Base-by-base conservation (phyloP, 495 filamentous ascomycete species). In the Lindgomyces ingoldianus region DNA sequence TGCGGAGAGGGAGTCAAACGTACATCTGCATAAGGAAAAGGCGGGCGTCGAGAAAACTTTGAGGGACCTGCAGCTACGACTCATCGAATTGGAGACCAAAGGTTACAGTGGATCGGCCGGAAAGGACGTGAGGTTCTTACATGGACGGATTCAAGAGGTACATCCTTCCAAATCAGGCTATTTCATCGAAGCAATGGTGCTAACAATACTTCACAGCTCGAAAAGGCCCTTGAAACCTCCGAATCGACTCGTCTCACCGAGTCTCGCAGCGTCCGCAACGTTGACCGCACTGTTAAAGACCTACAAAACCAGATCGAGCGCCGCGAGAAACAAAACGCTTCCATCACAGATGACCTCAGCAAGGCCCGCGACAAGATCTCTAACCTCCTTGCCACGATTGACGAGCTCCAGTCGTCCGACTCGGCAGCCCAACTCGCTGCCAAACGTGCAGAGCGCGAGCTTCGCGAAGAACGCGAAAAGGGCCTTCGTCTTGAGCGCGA, bases 121-220 rank as follows among this genome's bases (percentile, higher is more conserved):
- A 71, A 91, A 97, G 62, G 94, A 98, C 75, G 91, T 98, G 63
- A 86, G 92, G 64, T 98, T 98, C 81, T 78, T 98, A 73, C 89
- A 96, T 78, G 91, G 92, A 67, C 85, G 94, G 41, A 89, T 98
- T 66, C 93, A 97, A 81, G 95, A 98, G 83, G 93, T 96, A 83
- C 81, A 83, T 68, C 50, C 25, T 18, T 42, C 21, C 27, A 27
- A 10, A n/a, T 53, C 16, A 30, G 18, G 14, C 57, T 18, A 8
- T 30, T 60, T 72, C 0, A 60, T 61, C 16, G 36, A 64, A 50
- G 60, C 25, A 45, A 53, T 21, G 16, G 30, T 45, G 18, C 58
- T 66, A 63, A 66, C 49, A 70, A 46, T 50, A 30, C 41, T 73
- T 12, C 3, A 47, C 68, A 98, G 92, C 87, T 98, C 57, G 94